These are phyloP conservation scores for Aspergillus eucalypticola DNA, from an alignment of 2,329 filamentous ascomycete genomes.

Conservation along the genomic window DNA sequence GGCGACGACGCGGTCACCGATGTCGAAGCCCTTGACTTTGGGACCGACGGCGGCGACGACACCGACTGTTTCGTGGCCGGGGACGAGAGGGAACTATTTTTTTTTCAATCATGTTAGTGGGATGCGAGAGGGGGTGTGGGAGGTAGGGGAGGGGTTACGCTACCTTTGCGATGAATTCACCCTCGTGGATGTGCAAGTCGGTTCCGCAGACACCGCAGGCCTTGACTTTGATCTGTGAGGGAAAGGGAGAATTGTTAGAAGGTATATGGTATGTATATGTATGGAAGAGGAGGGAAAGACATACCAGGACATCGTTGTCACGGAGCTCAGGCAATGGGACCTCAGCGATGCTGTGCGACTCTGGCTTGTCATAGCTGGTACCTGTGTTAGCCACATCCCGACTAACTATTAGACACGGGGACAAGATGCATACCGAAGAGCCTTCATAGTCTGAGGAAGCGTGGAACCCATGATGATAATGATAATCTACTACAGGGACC, in stretches of 20 bases:
- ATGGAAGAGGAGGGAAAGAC: slow-evolving; percentile 7
- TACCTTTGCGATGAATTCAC: slow-evolving; percentile 63
- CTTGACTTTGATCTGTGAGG: slow-evolving; percentile 61
- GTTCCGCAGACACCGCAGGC: slow-evolving; percentile 65
- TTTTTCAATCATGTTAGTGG: neutral
- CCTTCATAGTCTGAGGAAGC: slow-evolving; percentile 61
- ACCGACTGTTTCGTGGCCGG: slow-evolving; percentile 69
- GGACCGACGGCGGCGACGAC: slow-evolving; percentile 61
- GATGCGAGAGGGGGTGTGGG: neutral
- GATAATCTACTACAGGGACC: neutral
- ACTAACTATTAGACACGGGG: neutral
- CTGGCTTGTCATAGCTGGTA: slow-evolving; percentile 61
- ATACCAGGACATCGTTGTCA: slow-evolving; percentile 59
- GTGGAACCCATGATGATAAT: slow-evolving; percentile 33
- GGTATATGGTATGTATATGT: neutral
- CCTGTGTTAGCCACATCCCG: neutral
- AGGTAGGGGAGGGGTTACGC: slow-evolving; percentile 4
- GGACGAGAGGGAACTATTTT: slow-evolving; percentile 62
- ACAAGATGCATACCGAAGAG: slow-evolving; percentile 55
- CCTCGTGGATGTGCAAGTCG: slow-evolving; percentile 59
- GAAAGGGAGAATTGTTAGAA: neutral
- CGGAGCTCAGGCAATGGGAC: slow-evolving; percentile 63
- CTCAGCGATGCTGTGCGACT: slow-evolving; percentile 61
- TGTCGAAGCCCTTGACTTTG: slow-evolving; percentile 60
- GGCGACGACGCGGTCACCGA: slow-evolving; percentile 65